phyloP scores from a whole-genome alignment of 768 basidiomycete species.

The Clavaria fumosa region DNA sequence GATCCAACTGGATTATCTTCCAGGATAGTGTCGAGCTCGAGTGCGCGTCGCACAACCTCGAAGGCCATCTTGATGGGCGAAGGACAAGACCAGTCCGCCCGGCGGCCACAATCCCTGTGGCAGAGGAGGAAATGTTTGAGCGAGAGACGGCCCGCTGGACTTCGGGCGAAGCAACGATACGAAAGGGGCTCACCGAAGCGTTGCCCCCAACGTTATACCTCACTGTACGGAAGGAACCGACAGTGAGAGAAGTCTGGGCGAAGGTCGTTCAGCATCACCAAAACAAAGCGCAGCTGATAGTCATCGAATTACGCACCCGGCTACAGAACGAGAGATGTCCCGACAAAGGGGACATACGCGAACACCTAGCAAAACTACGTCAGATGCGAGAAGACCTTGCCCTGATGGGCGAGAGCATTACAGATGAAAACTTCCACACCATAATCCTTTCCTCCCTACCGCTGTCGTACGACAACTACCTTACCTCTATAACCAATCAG shows the following conservation, averaged over 20 bases:
- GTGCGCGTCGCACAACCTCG: no score
- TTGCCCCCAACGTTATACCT: constrained; percentile 22
- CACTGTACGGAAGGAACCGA: constrained; percentile 12
- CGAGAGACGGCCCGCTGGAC: no score
- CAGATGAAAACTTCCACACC: constrained; percentile 18
- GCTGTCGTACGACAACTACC: constrained; percentile 17
- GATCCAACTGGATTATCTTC: no score
- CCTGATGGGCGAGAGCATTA: constrained; percentile 16
- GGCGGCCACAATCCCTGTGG: no score
- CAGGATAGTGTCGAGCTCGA: no score
- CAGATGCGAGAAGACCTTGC: constrained; percentile 20
- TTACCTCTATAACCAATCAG: constrained; percentile 12
- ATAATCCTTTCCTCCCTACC: constrained; percentile 24
- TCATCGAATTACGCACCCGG: constrained; percentile 15
- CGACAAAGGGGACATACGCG: constrained; percentile 19
- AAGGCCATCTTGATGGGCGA: no score
- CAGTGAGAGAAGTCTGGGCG: constrained; percentile 16
- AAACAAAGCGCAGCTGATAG: constrained; percentile 16
- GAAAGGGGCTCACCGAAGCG: constrained; percentile 19
- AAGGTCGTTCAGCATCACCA: constrained; percentile 16
- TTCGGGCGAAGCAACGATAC: constrained; percentile 17
- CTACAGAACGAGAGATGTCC: constrained; percentile 16
- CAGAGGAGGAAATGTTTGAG: no score
- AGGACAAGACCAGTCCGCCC: no score
- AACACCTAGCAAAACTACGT: constrained; percentile 19